Percentiles rank a stretch among this genome's conserved stretches.
These are phyloP conservation scores for Lentinula lateritia DNA, from an alignment of 768 basidiomycete genomes.

Conservation along the genomic window DNA sequence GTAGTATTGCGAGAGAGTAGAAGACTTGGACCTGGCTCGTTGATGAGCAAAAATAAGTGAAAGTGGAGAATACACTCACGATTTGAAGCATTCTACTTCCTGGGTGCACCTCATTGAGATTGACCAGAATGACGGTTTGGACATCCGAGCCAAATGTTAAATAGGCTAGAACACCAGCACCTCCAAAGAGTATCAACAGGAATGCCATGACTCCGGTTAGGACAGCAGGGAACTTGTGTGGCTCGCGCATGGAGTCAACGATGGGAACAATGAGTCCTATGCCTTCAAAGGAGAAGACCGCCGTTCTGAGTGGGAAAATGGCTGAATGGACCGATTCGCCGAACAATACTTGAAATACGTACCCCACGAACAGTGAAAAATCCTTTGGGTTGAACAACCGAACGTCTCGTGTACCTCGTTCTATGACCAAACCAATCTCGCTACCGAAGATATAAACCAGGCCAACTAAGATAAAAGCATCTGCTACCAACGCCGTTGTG, in stretches of 20 bases:
- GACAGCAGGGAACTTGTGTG: constrained; percentile 84
- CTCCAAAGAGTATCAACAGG: constrained; percentile 80
- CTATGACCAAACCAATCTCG: constrained; percentile 65
- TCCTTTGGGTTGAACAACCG: constrained; percentile 84
- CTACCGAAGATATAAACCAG: constrained; percentile 83
- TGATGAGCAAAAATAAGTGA: neutral
- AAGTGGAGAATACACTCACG: constrained; percentile 37
- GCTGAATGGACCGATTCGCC: neutral
- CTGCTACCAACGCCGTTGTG: constrained; percentile 86
- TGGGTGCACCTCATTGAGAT: constrained; percentile 55
- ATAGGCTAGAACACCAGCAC: constrained; percentile 83
- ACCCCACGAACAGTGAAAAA: constrained; percentile 92
- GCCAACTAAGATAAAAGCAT: constrained; percentile 91
- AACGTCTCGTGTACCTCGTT: constrained; percentile 72
- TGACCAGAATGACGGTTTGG: constrained; percentile 92
- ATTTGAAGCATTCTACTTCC: constrained; percentile 84
- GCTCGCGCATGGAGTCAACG: constrained; percentile 94
- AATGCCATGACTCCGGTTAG: constrained; percentile 91
- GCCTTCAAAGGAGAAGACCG: constrained; percentile 97
- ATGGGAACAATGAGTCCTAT: constrained; percentile 97
- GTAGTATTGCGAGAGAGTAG: constrained; percentile 88
- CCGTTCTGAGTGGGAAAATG: constrained; percentile 52
- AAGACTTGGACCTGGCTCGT: constrained; percentile 64
- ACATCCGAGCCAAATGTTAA: constrained; percentile 82
- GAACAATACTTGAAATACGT: constrained; percentile 17